phyloP scores from a whole-genome alignment of 176 grass and related monocot genomes.

The Poa annua region DNA sequence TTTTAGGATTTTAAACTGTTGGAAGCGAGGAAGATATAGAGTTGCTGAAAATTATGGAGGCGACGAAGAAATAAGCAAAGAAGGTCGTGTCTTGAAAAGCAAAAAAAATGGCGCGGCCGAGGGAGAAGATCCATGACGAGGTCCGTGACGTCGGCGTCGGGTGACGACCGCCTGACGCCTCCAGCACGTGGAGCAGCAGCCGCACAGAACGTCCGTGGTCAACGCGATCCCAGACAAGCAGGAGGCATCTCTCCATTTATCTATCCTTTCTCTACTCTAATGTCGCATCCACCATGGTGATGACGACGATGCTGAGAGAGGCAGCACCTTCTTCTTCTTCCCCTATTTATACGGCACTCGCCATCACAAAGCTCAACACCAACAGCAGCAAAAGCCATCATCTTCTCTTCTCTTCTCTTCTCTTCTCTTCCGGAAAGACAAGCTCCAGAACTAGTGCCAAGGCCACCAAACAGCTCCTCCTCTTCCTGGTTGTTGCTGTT shows the following conservation, averaged over 20 bases:
- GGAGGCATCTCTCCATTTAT: not conserved
- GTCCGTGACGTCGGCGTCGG: not conserved
- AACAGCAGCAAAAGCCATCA: not conserved
- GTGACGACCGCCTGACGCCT: not conserved
- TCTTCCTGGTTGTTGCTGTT: not conserved
- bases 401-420: no score
- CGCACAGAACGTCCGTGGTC: no score
- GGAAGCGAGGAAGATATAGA: no score
- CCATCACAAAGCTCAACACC: not conserved
- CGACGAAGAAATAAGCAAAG: no score
- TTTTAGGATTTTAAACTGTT: no score
- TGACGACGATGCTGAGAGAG: not conserved
- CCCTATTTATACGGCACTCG: not conserved
- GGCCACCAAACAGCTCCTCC: no score
- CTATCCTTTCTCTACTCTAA: not conserved
- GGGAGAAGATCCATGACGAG: not conserved
- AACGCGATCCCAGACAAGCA: not conserved
- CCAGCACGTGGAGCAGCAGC: not conserved
- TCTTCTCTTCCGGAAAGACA: no score
- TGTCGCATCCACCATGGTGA: not conserved
- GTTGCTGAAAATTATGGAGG: no score
- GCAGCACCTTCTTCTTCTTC: not conserved
- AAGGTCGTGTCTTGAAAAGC: no score
- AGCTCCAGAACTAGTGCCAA: no score
- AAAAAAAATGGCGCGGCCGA: no score